Base-by-base conservation (phyloP, 306 rosid species). In the Fagus sylvatica region DNA sequence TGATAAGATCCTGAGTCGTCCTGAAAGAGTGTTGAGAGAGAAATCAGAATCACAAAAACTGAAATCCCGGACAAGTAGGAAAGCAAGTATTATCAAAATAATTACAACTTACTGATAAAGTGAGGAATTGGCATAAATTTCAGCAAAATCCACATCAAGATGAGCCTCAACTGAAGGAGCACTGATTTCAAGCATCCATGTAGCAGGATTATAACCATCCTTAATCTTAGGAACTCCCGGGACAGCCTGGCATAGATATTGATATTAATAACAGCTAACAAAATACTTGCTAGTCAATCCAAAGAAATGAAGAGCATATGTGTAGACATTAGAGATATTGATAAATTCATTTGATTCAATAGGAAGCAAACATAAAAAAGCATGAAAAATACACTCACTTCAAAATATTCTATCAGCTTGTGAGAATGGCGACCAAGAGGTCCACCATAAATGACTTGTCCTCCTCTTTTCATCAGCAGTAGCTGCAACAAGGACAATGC, bases 141-240 rank as follows among this genome's bases (percentile, higher is more conserved):
- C 90, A 2, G 91, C 91, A 66, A 91, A 93, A 74, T 93, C 93
- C 32, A 91, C 56, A 3, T 69, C 72, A 73, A 85, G 90, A 39
- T 84, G 90, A 78, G 83, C 65, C 74, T 93, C 98, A 78, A 84
- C 73, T 11, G 79, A 32, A 0, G 80, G 54, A 46, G 95, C 77
- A 74, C 76, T 91, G 73, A 91, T 83, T 60, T 93, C 95, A 34
- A 93, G 81, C 98, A 91, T 89, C 98, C 98, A 93, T 4, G 98
- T 91, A 11, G 97, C 97, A 7, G 98, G 98, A 80, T 93, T 93
- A 75, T 83, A 85, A 57, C 91, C 93, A 3, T 88, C 92, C 59
- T 78, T 83, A 65, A 93, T 91, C 74, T 87, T 88, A 0, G 91
- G 78, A 83, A 93, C 85, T 51, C 94, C 98, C 11, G 78, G 84